Conservation (phyloP, 23 red algal species). For the Porphyridium purpureum region DNA sequence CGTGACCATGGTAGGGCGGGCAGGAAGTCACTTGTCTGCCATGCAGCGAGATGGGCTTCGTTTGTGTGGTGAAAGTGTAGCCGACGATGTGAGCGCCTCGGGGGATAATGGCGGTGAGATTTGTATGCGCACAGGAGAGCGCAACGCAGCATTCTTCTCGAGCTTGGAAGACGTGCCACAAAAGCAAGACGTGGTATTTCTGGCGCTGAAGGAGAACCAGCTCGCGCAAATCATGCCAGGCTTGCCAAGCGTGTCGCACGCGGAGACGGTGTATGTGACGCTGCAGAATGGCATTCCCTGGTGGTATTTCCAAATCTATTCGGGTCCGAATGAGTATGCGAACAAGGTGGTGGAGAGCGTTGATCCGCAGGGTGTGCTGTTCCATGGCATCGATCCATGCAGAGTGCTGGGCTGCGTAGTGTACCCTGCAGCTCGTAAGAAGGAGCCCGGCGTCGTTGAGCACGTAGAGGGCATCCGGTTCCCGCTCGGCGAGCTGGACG, state of each 20-base stretch:
- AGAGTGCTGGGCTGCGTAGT: conserved; percentile 39
- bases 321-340: conserved; percentile 12
- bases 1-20: conserved; percentile 38
- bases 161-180: conserved; percentile 2
- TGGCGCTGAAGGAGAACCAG: conserved; percentile 49
- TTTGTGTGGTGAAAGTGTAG: background rate
- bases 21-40: conserved; percentile 23
- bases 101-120: background rate
- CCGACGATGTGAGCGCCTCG: background rate
- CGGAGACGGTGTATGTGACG: conserved; percentile 11
- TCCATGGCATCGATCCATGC: conserved; percentile 16
- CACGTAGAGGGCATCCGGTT: conserved; percentile 53
- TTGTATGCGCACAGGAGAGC: background rate
- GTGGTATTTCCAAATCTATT: conserved; percentile 62
- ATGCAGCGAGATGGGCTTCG: conserved; percentile 6
- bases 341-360: conserved; percentile 15
- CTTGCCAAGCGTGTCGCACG: conserved; percentile 7
- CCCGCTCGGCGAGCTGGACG: conserved; percentile 40
- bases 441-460: conserved; percentile 24
- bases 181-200: conserved; percentile 36
- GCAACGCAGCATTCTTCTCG: background rate
- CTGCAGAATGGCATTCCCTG: conserved; percentile 62
- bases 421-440: conserved; percentile 37
- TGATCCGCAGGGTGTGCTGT: conserved; percentile 31
- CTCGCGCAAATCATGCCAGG: conserved; percentile 14